Conservation (phyloP, 768 basidiomycete species). For the Leccinellum luteum region DNA sequence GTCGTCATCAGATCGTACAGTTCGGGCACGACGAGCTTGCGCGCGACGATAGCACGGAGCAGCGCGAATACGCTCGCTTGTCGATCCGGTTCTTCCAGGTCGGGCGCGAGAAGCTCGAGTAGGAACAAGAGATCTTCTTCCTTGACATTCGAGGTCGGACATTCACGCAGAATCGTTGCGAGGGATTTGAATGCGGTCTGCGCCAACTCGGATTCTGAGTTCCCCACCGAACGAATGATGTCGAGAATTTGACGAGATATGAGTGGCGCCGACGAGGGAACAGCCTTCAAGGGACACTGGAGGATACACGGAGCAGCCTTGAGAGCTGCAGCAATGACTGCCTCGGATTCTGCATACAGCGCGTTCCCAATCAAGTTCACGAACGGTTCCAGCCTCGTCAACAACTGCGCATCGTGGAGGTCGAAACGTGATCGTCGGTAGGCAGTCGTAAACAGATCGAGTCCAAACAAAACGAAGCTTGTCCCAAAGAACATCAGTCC, state of each 20-base stretch:
- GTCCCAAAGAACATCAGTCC: not conserved
- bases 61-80: slow-evolving; percentile 87
- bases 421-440: slow-evolving; percentile 85
- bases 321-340: slow-evolving; percentile 72
- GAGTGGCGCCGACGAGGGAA: slow-evolving; percentile 75
- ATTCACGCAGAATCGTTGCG: slow-evolving; percentile 87
- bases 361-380: slow-evolving; percentile 87
- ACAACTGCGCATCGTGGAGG: slow-evolving; percentile 67
- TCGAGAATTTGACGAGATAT: slow-evolving; percentile 81
- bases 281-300: slow-evolving; percentile 76
- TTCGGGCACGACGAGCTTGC: slow-evolving; percentile 92
- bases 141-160: slow-evolving; percentile 73
- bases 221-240: slow-evolving; percentile 79
- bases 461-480: slow-evolving; percentile 87
- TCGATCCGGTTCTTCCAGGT: slow-evolving; percentile 84
- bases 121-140: slow-evolving; percentile 88
- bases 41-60: slow-evolving; percentile 84
- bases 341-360: slow-evolving; percentile 77
- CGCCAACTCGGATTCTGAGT: slow-evolving; percentile 84
- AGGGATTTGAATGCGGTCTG: slow-evolving; percentile 88
- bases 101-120: slow-evolving; percentile 81
- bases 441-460: slow-evolving; percentile 88
- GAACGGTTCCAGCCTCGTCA: slow-evolving; percentile 85
- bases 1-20: slow-evolving; percentile 97
- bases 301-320: slow-evolving; percentile 78